A percentile compares a stretch with the other conserved stretches of the same genome.
Conservation (phyloP, 495 filamentous ascomycete genomes). For the Sordaria brevicollis region DNA sequence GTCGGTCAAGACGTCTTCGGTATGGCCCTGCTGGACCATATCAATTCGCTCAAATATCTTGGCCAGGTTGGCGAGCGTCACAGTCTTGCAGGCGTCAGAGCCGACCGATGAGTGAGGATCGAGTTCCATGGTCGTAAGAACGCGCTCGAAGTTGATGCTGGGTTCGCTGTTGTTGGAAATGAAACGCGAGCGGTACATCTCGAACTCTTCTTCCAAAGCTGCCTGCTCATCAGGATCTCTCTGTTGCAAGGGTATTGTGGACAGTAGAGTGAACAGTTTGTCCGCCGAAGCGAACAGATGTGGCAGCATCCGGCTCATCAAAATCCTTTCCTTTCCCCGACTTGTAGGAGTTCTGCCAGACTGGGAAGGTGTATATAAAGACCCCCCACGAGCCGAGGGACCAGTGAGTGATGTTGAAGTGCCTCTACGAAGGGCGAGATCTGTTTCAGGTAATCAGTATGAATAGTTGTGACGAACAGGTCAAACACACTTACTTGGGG, state of each 20-base stretch:
- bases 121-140: constrained; percentile 3
- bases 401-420: not conserved
- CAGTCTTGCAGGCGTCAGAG: not conserved
- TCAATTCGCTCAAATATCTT: constrained; percentile 9
- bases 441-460: not conserved
- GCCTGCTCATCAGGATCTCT: constrained; percentile 3
- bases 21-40: not conserved
- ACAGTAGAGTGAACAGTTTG: constrained; percentile 11
- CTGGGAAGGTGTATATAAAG: not conserved
- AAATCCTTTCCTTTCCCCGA: not conserved
- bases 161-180: not conserved
- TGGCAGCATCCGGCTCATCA: constrained; percentile 6
- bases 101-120: not conserved
- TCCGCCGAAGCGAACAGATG: constrained; percentile 4
- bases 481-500: constrained; percentile 6
- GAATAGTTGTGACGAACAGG: not conserved
- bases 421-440: not conserved
- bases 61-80: constrained; percentile 12
- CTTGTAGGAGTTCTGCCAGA: constrained; percentile 1
- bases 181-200: constrained; percentile 4
- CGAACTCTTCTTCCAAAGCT: not conserved
- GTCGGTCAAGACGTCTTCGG: not conserved
- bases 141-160: constrained; percentile 5
- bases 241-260: not conserved
- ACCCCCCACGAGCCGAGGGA: not conserved